Base-by-base conservation (phyloP, 768 basidiomycete genomes). In the Tricholomella constricta region DNA sequence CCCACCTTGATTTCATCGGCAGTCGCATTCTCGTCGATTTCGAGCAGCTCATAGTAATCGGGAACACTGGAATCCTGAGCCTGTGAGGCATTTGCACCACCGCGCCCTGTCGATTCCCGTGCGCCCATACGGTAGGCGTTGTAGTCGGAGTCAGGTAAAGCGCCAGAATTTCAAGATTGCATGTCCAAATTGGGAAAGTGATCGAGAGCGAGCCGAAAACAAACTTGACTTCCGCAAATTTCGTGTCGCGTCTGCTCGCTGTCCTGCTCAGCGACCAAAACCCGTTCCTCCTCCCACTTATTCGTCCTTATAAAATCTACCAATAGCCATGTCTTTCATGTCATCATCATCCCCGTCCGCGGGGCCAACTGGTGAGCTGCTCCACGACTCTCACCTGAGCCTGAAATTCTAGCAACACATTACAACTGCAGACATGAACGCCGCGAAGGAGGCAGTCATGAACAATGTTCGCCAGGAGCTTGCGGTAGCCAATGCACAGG, bases 1-100 rank as follows among this genome's bases (percentile, higher is more conserved):
- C 44, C 32, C 31, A 84, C 94, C 80, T 88, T 94, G 72, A 98
- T 96, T 67, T 98, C 95, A 37, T 94, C 93, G 17, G 79, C 69
- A 1, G 87, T 88, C 2, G 94, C 94, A 52, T 84, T 80, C 63
- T 95, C 93, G 34, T 86, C 83, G 1, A 97, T 80, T 37, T 85
- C 84, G 3, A 97, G 75, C 14, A 96, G 78, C 47, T 87, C 74
- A 66, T 97, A 97, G 67, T 94, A 96, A 65, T 95, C 88, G 15
- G 78, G 68, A 7, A 68, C 60, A 6, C 68, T 63, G 5, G 56
- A 29, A 34, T 57, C 58, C 6, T 51, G 29, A 6, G 61, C 63
- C 22, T 56, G 59, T 6, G 48, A 48, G 8, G 12, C 20, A 4
- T 51, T 59, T 5, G 53, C 44, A 20, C 52, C 57, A 37, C 72